Percentiles rank a stretch among this genome's conserved stretches.
These are phyloP conservation scores for Suillus plorans DNA, from an alignment of 768 basidiomycete species.

Conservation along the genomic window DNA sequence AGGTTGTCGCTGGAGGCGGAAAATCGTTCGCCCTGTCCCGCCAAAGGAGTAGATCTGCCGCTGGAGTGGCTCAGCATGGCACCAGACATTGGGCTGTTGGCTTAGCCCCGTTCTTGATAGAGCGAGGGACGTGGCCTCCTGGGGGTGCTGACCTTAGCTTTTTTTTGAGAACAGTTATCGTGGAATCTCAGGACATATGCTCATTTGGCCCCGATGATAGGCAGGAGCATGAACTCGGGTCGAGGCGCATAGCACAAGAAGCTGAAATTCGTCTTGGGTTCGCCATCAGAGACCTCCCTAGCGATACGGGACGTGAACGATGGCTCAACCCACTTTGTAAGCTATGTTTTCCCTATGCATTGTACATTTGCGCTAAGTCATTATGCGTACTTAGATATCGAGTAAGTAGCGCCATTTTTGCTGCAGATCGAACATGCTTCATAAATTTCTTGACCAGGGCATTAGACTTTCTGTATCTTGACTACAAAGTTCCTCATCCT, in stretches of 20 bases:
- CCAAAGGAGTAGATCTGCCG: slow-evolving; percentile 14
- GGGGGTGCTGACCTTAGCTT: slow-evolving; percentile 84
- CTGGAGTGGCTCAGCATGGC: slow-evolving; percentile 21
- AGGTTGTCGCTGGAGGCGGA: slow-evolving; percentile 26
- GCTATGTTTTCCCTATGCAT: slow-evolving; percentile 29
- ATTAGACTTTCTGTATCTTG: slow-evolving; percentile 86
- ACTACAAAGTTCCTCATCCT: slow-evolving; percentile 85
- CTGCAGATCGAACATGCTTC: background rate
- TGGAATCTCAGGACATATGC: slow-evolving; percentile 64
- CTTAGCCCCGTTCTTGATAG: slow-evolving; percentile 68
- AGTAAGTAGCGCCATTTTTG: slow-evolving; percentile 36
- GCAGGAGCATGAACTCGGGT: slow-evolving; percentile 31
- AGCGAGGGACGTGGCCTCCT: slow-evolving; percentile 82
- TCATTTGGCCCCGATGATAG: slow-evolving; percentile 17
- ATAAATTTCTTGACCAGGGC: slow-evolving; percentile 49
- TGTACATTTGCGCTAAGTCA: background rate
- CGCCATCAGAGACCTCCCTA: slow-evolving; percentile 72
- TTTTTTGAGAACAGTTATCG: slow-evolving; percentile 78
- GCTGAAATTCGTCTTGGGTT: slow-evolving; percentile 81
- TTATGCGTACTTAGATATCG: slow-evolving; percentile 37
- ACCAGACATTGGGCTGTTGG: slow-evolving; percentile 61
- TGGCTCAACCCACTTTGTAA: slow-evolving; percentile 83
- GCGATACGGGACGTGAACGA: slow-evolving; percentile 61
- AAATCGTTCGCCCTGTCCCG: slow-evolving; percentile 25
- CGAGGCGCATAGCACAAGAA: slow-evolving; percentile 48